Percentiles rank a stretch among this genome's conserved stretches.
Conservation (phyloP, 2,329 filamentous ascomycete genomes). For the Penicillium concentricum region DNA sequence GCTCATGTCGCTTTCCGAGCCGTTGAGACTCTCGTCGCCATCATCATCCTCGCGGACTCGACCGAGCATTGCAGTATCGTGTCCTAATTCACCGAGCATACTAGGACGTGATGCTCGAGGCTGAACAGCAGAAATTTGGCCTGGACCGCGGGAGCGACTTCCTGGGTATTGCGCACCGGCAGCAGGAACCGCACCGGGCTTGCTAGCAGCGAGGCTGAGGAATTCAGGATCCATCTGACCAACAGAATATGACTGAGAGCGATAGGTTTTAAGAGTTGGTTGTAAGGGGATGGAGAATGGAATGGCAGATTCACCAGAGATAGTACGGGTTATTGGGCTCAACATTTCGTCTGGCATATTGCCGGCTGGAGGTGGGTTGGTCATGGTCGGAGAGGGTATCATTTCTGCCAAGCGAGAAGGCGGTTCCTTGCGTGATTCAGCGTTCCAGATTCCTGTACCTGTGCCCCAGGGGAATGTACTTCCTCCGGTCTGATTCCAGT, state of each 20-base stretch:
- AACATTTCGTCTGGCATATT: conserved; percentile 51
- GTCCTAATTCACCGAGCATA: conserved; percentile 46
- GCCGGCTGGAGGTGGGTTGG: conserved; percentile 51
- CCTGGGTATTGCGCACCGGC: conserved; percentile 26
- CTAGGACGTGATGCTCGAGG: conserved; percentile 70
- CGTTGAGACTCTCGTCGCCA: conserved; percentile 41
- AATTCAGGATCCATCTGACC: conserved; percentile 77
- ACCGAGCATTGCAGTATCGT: conserved; percentile 47
- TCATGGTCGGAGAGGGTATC: conserved; percentile 69
- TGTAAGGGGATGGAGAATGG: conserved; percentile 86
- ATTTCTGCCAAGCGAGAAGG: conserved; percentile 73
- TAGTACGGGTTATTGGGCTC: conserved; percentile 48
- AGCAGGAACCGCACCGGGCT: conserved; percentile 24
- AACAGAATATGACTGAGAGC: conserved; percentile 95
- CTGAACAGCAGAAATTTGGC: conserved; percentile 68
- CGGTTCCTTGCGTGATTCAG: conserved; percentile 70
- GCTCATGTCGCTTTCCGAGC: conserved; percentile 39
- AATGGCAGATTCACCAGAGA: conserved; percentile 58
- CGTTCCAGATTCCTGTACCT: conserved; percentile 78
- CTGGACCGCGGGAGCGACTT: conserved; percentile 38
- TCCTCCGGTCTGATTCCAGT: conserved; percentile 47
- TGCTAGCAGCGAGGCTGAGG: conserved; percentile 34
- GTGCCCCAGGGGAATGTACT: conserved; percentile 68
- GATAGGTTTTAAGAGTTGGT: conserved; percentile 86
- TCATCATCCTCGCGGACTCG: conserved; percentile 52